phyloP scores from a whole-genome alignment of 148 eudicot species.

The Dianthus caryophyllus region DNA sequence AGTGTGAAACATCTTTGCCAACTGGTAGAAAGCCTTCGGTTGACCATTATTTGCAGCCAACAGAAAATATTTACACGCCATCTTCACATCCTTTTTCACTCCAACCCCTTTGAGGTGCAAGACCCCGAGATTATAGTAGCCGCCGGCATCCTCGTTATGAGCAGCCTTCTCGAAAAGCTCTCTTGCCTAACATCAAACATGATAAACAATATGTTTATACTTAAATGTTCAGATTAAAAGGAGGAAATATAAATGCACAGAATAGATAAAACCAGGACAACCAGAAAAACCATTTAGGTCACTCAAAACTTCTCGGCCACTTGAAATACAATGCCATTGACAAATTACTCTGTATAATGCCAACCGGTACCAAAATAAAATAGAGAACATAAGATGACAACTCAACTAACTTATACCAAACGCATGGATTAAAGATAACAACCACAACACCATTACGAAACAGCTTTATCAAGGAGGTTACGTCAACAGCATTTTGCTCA shows the following conservation, averaged over 20 bases:
- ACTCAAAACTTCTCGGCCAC: neutral
- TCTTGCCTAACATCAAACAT: conserved; percentile 50
- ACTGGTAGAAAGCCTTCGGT: conserved; percentile 90
- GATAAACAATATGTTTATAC: neutral
- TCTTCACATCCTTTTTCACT: conserved; percentile 69
- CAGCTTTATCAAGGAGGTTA: no score
- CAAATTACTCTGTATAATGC: neutral
- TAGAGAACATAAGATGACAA: neutral
- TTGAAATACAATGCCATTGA: neutral
- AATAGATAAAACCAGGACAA: neutral
- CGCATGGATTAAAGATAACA: no score
- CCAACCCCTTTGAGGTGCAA: conserved; percentile 92
- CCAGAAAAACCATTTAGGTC: neutral
- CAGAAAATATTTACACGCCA: conserved; percentile 62
- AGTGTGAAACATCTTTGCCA: conserved; percentile 94
- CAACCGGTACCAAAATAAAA: neutral
- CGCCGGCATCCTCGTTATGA: conserved; percentile 75
- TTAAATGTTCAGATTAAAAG: neutral
- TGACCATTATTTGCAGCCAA: conserved; percentile 77
- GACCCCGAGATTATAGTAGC: conserved; percentile 86
- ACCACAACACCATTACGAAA: no score
- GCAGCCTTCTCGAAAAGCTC: conserved; percentile 93
- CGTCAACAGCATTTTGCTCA: no score
- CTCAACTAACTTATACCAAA: neutral
- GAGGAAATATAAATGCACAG: neutral